Percentiles rank a stretch among this genome's conserved stretches.
Conservation (phyloP, 2,329 filamentous ascomycete genomes). For the Stagonosporopsis chrysanthemi region DNA sequence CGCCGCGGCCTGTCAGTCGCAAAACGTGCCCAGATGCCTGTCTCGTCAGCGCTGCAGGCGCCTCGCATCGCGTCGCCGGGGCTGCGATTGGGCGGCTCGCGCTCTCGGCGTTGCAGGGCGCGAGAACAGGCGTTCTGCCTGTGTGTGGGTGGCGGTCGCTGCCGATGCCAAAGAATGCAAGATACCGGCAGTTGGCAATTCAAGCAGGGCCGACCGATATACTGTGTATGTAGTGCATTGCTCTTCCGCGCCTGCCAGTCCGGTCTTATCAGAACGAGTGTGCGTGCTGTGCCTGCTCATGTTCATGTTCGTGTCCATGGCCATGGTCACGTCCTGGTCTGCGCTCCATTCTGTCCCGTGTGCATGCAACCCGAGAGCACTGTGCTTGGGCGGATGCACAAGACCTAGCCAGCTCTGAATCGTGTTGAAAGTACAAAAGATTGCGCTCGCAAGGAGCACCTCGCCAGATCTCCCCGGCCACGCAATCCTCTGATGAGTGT, state of each 20-base stretch:
- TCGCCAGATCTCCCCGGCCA: constrained; percentile 4
- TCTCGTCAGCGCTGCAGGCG: neutral
- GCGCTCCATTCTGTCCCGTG: neutral
- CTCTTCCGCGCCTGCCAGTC: neutral
- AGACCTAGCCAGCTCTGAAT: neutral
- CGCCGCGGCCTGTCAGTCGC: constrained; percentile 9
- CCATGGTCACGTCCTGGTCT: too few relatives aligned
- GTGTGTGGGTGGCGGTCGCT: neutral
- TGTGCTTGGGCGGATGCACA: neutral
- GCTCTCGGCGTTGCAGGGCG: neutral
- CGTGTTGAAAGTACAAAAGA: neutral
- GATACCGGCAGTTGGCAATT: too few relatives aligned
- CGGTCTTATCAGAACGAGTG: neutral
- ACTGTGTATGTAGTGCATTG: neutral
- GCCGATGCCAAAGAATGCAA: neutral
- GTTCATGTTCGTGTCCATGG: neutral
- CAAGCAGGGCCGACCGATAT: too few relatives aligned
- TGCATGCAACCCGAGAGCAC: neutral
- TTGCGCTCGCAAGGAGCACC: constrained; percentile 4
- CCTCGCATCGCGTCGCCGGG: neutral
- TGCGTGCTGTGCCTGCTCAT: neutral
- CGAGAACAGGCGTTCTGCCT: neutral
- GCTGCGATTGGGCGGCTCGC: neutral
- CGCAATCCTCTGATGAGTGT: neutral
- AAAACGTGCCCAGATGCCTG: neutral